phyloP scores from a whole-genome alignment of 2,329 filamentous ascomycete species.

The Cylindrodendrum hubeiense region DNA sequence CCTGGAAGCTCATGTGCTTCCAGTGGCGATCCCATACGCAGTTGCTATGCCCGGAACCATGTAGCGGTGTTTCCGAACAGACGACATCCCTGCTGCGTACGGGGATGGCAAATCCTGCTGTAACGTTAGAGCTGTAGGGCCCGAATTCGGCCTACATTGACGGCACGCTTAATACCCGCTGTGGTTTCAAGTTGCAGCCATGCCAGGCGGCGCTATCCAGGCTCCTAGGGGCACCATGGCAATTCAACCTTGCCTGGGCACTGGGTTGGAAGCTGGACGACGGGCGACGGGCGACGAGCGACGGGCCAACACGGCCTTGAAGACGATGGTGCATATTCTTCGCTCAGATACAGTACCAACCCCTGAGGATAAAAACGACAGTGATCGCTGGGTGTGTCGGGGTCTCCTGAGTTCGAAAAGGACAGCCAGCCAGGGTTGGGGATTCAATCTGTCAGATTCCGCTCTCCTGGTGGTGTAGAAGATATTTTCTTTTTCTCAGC shows the following conservation, averaged over 20 bases:
- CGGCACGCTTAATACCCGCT: slow-evolving; percentile 17
- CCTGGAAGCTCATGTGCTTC: neutral
- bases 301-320: neutral
- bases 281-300: neutral
- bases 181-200: slow-evolving; percentile 31
- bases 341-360: neutral
- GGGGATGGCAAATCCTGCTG: slow-evolving; percentile 26
- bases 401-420: slow-evolving; percentile 20
- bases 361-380: neutral
- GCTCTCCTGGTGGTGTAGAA: slow-evolving; percentile 9
- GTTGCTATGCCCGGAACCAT: slow-evolving; percentile 22
- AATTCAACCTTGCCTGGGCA: slow-evolving; percentile 9
- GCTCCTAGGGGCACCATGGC: neutral
- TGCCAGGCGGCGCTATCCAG: slow-evolving; percentile 6
- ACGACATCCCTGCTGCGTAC: slow-evolving; percentile 26
- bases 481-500: slow-evolving; percentile 13
- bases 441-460: neutral
- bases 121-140: slow-evolving; percentile 16
- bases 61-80: slow-evolving; percentile 24
- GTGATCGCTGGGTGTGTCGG: neutral
- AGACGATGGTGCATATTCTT: neutral
- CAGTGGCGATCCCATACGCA: slow-evolving; percentile 9
- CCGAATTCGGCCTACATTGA: slow-evolving; percentile 12
- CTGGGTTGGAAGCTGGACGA: slow-evolving; percentile 3
- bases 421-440: neutral